Conservation (phyloP, 2,329 filamentous ascomycete species). For the Rhinocladiella mackenziei region DNA sequence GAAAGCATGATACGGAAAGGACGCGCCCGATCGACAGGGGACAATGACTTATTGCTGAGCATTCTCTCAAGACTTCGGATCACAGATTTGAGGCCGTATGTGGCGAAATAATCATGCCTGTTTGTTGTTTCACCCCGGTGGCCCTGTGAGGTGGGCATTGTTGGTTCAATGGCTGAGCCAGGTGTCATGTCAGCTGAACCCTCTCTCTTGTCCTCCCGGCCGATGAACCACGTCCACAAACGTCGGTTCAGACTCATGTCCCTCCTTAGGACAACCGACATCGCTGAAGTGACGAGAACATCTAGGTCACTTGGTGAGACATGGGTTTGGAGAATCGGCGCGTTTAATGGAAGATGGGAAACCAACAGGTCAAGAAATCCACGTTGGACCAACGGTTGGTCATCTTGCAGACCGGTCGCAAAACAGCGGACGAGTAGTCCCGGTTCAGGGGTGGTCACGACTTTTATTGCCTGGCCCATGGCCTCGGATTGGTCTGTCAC, state of each 20-base stretch:
- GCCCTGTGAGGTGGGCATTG: conserved; percentile 3
- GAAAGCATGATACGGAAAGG: conserved; percentile 91
- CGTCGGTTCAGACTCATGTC: conserved; percentile 96
- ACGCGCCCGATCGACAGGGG: conserved; percentile 66
- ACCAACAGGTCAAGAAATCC: conserved; percentile 92
- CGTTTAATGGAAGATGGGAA: conserved; percentile 80
- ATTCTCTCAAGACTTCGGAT: conserved; percentile 71
- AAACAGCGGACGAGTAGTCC: conserved; percentile 88
- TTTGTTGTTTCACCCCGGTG: conserved; percentile 30
- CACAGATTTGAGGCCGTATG: conserved; percentile 70
- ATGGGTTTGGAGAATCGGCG: conserved; percentile 69
- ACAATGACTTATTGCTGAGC: conserved; percentile 57
- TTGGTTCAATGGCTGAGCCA: conserved; percentile 3
- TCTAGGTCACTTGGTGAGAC: conserved; percentile 74
- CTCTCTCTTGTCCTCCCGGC: conserved; percentile 55
- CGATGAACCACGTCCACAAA: conserved; percentile 94
- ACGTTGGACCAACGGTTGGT: conserved; percentile 85
- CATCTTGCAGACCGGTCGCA: conserved; percentile 79
- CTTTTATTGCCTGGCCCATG: conserved; percentile 53
- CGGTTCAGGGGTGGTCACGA: conserved; percentile 84
- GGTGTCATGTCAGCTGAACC: conserved; percentile 15
- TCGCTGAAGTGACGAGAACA: conserved; percentile 73
- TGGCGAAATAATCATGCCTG: conserved; percentile 76
- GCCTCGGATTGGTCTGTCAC: conserved; percentile 38
- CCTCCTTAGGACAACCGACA: conserved; percentile 79